These are phyloP conservation scores for Suhomyces yuchorum DNA, from an alignment of 1,139 yeast species.

Conservation along the genomic window DNA sequence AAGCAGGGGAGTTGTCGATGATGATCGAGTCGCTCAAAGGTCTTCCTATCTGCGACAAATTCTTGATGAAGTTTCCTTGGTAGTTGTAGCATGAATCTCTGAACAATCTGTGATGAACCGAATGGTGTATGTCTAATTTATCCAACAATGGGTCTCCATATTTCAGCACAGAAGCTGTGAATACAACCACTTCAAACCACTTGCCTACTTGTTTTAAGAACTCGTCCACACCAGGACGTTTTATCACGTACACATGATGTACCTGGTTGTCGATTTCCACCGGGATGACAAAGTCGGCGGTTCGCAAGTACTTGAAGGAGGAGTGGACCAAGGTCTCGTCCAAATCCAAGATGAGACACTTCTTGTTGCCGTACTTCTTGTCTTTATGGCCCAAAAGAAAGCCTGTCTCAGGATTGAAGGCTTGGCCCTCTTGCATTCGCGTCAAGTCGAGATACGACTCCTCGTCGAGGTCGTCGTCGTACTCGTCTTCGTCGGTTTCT, in stretches of 20 bases:
- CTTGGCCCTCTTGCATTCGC: constrained; percentile 70
- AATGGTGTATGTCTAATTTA: constrained; percentile 70
- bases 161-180: constrained; percentile 92
- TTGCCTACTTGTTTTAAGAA: constrained; percentile 82
- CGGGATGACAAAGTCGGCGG: constrained; percentile 88
- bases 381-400: constrained; percentile 58
- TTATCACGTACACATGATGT: constrained; percentile 93
- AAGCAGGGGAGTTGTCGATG: constrained; percentile 95
- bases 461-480: constrained; percentile 24
- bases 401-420: constrained; percentile 57
- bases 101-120: constrained; percentile 88
- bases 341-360: constrained; percentile 86
- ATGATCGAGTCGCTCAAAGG: constrained; percentile 85
- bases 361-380: constrained; percentile 50
- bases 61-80: constrained; percentile 93
- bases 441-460: constrained; percentile 54
- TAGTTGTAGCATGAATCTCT: constrained; percentile 67
- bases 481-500: constrained; percentile 23
- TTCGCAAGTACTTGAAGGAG: constrained; percentile 85
- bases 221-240: constrained; percentile 97
- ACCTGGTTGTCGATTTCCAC: constrained; percentile 79
- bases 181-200: constrained; percentile 90
- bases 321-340: constrained; percentile 98
- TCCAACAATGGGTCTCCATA: constrained; percentile 95
- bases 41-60: constrained; percentile 89